Conservation (phyloP, 768 basidiomycete species). For the Lentinula lateritia region DNA sequence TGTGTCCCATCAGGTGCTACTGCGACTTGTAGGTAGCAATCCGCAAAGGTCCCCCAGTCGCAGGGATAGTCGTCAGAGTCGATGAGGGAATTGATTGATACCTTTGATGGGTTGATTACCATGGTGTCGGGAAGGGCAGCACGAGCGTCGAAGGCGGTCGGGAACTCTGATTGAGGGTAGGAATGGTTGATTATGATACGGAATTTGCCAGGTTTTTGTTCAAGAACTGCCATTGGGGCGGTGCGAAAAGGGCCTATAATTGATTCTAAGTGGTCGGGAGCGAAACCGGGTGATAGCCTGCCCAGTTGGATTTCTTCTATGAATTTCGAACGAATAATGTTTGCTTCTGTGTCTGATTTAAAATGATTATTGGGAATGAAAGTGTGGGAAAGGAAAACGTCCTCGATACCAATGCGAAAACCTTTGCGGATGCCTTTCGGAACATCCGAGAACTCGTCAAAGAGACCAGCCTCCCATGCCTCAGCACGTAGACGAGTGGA, state of each 20-base stretch:
- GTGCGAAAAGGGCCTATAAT: neutral
- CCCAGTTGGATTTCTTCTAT: neutral
- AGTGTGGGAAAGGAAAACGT: neutral
- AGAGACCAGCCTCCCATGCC: constrained; percentile 4
- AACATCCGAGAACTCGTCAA: constrained; percentile 11
- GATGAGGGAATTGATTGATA: neutral
- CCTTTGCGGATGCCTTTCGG: constrained; percentile 6
- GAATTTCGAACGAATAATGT: neutral
- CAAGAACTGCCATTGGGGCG: neutral
- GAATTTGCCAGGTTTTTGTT: neutral
- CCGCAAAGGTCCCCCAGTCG: neutral
- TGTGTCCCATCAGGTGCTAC: neutral
- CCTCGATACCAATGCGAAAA: neutral
- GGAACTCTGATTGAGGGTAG: neutral
- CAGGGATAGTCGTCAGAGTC: neutral
- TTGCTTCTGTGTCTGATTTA: neutral
- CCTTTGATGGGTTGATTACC: neutral
- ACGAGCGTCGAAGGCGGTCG: neutral
- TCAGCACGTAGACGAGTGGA: constrained; percentile 11
- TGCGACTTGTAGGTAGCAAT: neutral
- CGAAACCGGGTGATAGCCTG: neutral
- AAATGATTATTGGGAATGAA: neutral
- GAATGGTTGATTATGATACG: neutral
- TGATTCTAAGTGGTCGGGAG: neutral
- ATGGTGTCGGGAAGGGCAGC: neutral